Conservation (phyloP, 148 eudicot species). For the Oxyria digyna region DNA sequence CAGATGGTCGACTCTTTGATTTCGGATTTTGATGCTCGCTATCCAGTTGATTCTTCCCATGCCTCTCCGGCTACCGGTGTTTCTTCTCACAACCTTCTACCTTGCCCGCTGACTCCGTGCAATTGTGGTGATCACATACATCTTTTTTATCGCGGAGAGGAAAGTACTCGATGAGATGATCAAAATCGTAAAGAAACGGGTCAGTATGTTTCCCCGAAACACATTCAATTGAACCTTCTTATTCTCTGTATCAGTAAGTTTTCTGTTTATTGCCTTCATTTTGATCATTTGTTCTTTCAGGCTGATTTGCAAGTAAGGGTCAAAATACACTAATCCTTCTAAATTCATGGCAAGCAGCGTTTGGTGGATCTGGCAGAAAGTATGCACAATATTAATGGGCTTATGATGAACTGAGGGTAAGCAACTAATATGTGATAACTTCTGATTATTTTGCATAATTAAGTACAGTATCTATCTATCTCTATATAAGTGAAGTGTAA, state of each 20-base stretch:
- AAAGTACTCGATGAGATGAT: slow-evolving; percentile 73
- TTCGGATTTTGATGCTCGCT: no score
- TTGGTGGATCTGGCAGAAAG: slow-evolving; percentile 79
- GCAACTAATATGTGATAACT: background rate
- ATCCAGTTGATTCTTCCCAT: no score
- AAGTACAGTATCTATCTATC: no score
- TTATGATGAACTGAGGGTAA: slow-evolving; percentile 79
- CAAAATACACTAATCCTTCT: slow-evolving; percentile 56
- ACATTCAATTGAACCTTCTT: background rate
- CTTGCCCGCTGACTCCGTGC: no score
- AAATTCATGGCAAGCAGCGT: slow-evolving; percentile 92
- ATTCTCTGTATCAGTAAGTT: background rate
- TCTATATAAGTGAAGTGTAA: slow-evolving; percentile 21
- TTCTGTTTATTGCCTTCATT: background rate
- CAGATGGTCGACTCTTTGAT: no score
- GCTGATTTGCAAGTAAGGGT: slow-evolving; percentile 66
- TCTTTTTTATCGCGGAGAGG: slow-evolving; percentile 60
- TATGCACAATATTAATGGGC: slow-evolving; percentile 84
- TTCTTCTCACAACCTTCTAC: no score
- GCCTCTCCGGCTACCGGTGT: no score
- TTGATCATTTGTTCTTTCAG: slow-evolving; percentile 28
- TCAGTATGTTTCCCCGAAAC: slow-evolving; percentile 7
- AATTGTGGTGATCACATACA: slow-evolving; percentile 89
- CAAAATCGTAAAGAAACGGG: slow-evolving; percentile 89
- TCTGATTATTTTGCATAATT: background rate